These are phyloP conservation scores for Xylariaceae sp. DNA, from an alignment of 2,329 filamentous ascomycete species.

Conservation along the genomic window DNA sequence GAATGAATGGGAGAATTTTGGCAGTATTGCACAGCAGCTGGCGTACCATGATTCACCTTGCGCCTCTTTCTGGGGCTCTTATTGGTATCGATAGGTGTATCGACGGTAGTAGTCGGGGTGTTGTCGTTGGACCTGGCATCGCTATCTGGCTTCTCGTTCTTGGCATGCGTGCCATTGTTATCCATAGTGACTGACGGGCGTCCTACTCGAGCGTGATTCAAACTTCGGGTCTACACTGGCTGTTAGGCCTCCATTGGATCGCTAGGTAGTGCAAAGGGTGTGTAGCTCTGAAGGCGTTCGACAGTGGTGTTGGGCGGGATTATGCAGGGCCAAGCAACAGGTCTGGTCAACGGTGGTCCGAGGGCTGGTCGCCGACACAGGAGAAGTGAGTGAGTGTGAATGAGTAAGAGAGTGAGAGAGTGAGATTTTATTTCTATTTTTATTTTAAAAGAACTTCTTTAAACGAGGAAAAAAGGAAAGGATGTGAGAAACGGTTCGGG, in stretches of 20 bases:
- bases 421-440: slow-evolving; percentile 5
- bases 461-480: slow-evolving; percentile 4
- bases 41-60: slow-evolving; percentile 84
- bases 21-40: slow-evolving; percentile 41
- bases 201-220: slow-evolving; percentile 26
- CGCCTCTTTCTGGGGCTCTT: slow-evolving; percentile 74
- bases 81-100: slow-evolving; percentile 31
- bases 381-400: slow-evolving; percentile 11
- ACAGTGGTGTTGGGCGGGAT: slow-evolving; percentile 37
- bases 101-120: slow-evolving; percentile 29
- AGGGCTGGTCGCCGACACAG: slow-evolving; percentile 17
- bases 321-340: slow-evolving; percentile 36
- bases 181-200: slow-evolving; percentile 26
- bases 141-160: slow-evolving; percentile 37
- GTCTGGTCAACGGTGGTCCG: slow-evolving; percentile 27
- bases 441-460: not conserved
- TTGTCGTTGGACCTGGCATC: slow-evolving; percentile 36
- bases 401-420: not conserved
- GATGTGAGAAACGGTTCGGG: slow-evolving; percentile 11
- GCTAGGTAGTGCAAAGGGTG: slow-evolving; percentile 40
- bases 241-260: slow-evolving; percentile 40
- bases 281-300: slow-evolving; percentile 40
- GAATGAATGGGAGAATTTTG: slow-evolving; percentile 23
- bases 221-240: slow-evolving; percentile 34
- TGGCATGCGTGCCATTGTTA: slow-evolving; percentile 36